phyloP scores from a whole-genome alignment of 176 grass and related monocot genomes.

The Alloteropsis semialata region DNA sequence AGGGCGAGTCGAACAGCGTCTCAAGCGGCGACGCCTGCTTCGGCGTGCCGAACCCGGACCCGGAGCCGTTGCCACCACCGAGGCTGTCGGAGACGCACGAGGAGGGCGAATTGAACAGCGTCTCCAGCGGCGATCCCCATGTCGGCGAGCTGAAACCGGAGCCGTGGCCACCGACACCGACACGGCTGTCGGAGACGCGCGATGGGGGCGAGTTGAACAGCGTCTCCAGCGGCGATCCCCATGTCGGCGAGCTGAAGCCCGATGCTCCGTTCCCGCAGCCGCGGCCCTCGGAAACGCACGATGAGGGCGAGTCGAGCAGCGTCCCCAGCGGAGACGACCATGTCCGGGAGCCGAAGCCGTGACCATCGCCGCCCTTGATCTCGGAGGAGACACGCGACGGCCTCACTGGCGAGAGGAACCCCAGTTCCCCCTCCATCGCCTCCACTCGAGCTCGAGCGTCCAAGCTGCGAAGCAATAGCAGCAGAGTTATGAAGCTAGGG shows the following conservation, averaged over 20 bases:
- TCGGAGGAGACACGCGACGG: slow-evolving; percentile 20
- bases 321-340: background rate
- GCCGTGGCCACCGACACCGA: background rate
- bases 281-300: background rate
- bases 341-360: slow-evolving; percentile 11
- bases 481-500: slow-evolving; percentile 36
- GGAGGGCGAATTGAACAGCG: slow-evolving; percentile 16
- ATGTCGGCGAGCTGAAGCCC: background rate
- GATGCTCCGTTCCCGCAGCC: background rate
- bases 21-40: background rate
- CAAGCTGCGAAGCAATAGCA: slow-evolving; percentile 22
- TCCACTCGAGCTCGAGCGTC: slow-evolving; percentile 10
- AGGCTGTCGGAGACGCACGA: slow-evolving; percentile 26
- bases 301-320: slow-evolving; percentile 30
- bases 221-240: background rate
- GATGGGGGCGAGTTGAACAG: slow-evolving; percentile 26
- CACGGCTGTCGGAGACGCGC: slow-evolving; percentile 4
- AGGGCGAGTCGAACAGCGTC: slow-evolving; percentile 18
- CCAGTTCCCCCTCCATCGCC: slow-evolving; percentile 38
- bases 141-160: background rate
- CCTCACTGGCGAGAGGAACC: background rate
- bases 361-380: background rate
- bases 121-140: background rate
- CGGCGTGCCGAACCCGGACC: background rate
- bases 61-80: background rate